Base-by-base conservation (phyloP, 495 filamentous ascomycete genomes). In the Eremomyces bilateralis region DNA sequence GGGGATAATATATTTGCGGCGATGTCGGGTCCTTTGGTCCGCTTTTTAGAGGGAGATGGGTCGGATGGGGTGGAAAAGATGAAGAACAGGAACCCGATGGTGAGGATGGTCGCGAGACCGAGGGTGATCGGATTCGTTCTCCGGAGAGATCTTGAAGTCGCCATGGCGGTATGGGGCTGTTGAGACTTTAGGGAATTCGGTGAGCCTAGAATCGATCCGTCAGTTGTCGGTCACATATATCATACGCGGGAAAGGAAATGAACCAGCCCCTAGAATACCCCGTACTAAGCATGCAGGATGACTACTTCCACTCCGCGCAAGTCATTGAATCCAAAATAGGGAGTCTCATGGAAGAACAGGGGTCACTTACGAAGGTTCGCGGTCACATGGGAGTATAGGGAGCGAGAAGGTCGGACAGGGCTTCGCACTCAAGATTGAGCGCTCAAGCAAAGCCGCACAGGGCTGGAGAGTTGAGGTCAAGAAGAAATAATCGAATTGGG, bases 121-220 rank as follows among this genome's bases (percentile, higher is more conserved):
- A 77, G 47, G 30, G 69, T 77, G 44, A 74, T 70, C 21, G 73
- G 70, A 49, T 64, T 78, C 43, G 70, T 65, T 37, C 73, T 66
- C 44, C 72, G 71, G 54, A 76, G 61, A 33, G 66, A 60, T 34
- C 37, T 16, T 39, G 36, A 31, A 25, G 30, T 6, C 8, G 10
- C 6, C 6, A n/a, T 15, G 30, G 11, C 16, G 11, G 30, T 18
- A 10, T 15, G 30, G 6, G 6, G 16, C 11, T 10, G 8, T 15
- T 6, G 6, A 33, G 30, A 15, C 6, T 6, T 10, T 33, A 10
- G 24, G 10, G 24, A n/a, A 28, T n/a, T 10, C 10, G 24, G 24
- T 28, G n/a, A 28, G 24, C n/a, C 10, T 10, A n/a, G 24, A 10
- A 28, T 29, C 13, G 28, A 29, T 15, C 28, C 13, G 5, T 29